These are phyloP conservation scores for Allium fistulosum DNA, from an alignment of 106 monocot species.

Conservation along the genomic window DNA sequence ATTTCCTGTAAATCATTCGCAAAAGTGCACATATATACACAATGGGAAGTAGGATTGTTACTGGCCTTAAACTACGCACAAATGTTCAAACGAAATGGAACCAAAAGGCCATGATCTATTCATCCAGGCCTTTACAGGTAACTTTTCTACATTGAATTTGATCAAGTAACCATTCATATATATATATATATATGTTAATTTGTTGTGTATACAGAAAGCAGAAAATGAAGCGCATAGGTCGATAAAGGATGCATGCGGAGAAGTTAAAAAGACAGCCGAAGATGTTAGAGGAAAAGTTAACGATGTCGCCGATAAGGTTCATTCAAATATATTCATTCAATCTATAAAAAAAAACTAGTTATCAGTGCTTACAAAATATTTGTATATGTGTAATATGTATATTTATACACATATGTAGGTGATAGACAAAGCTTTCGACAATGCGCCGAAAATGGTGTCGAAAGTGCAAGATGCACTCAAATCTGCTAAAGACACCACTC, in stretches of 20 bases:
- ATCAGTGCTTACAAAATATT: not conserved
- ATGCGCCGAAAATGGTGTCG: not conserved
- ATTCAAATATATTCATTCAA: not conserved
- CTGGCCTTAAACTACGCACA: no score
- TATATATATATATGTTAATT: not conserved
- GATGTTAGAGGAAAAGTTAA: conserved; percentile 21
- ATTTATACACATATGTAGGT: not conserved
- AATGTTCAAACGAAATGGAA: not conserved
- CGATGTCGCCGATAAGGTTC: conserved; percentile 16
- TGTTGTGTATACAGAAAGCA: not conserved
- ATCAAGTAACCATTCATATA: not conserved
- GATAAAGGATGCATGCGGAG: conserved; percentile 12
- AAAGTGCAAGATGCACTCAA: not conserved
- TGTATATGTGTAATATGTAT: not conserved
- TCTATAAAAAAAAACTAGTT: not conserved
- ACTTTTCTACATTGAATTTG: not conserved
- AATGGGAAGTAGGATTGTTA: no score
- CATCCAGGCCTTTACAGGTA: conserved; percentile 12
- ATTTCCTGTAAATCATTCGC: no score
- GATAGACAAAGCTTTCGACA: not conserved
- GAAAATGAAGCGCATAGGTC: conserved; percentile 13
- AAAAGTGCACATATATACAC: no score
- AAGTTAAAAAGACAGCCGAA: conserved; percentile 26
- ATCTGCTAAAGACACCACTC: not conserved
- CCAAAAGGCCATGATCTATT: not conserved